Conservation (phyloP, 2,329 filamentous ascomycete species). For the Sclerotinia minor region DNA sequence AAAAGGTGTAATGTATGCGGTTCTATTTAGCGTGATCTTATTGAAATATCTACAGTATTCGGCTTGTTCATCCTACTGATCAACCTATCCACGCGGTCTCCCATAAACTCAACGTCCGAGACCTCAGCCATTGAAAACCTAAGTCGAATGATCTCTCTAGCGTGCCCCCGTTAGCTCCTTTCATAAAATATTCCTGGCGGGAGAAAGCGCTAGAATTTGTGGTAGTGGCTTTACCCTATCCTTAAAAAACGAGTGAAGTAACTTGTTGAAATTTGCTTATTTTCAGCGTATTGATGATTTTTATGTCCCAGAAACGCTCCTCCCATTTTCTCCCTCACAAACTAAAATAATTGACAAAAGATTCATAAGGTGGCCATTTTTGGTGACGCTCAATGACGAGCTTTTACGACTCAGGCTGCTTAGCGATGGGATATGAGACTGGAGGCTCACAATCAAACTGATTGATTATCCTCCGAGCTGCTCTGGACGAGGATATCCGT, state of each 20-base stretch:
- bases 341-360: conserved; percentile 9
- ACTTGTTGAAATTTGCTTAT: conserved; percentile 18
- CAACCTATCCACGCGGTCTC: conserved; percentile 8
- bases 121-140: conserved; percentile 15
- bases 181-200: conserved; percentile 12
- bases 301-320: not conserved
- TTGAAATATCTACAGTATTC: too few species aligned
- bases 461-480: too few species aligned
- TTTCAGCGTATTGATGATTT: conserved; percentile 19
- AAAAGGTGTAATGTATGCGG: too few species aligned
- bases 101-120: conserved; percentile 22
- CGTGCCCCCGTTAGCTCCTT: conserved; percentile 20
- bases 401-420: not conserved
- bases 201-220: conserved; percentile 16
- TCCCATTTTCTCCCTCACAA: conserved; percentile 19
- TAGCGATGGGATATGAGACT: not conserved
- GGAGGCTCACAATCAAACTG: conserved; percentile 7
- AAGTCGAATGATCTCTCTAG: conserved; percentile 17
- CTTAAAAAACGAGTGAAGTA: conserved; percentile 3
- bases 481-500: not conserved
- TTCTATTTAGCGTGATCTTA: too few species aligned
- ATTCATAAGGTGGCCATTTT: conserved; percentile 14
- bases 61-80: not conserved
- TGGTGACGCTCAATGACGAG: too few species aligned
- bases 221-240: conserved; percentile 12